Percentiles rank a stretch among this genome's conserved stretches.
Evolutionary conservation across 768 basidiomycete genomes (phyloP).

Genomic region (Leccinum subgranulosum): DNA sequence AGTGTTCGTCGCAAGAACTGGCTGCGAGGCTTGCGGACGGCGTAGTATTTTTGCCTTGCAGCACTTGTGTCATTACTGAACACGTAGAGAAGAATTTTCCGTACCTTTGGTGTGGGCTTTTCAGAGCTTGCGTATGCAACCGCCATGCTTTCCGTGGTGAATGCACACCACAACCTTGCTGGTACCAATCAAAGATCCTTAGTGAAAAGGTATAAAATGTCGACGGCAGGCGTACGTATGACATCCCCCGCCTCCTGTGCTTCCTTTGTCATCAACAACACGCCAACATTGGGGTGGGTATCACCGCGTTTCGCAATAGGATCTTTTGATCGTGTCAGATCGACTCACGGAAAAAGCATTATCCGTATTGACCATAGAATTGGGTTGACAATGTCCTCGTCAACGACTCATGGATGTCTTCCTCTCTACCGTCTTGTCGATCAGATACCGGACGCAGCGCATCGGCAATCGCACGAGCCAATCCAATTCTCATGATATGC

Average conservation of each 20-base stretch:
- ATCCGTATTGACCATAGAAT: constrained; percentile 49
- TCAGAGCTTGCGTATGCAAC: constrained; percentile 62
- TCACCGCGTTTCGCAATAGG: constrained; percentile 39
- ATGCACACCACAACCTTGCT: constrained; percentile 81
- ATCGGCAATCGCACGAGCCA: constrained; percentile 58
- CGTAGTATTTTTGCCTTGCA: constrained; percentile 36
- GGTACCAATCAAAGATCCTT: background rate
- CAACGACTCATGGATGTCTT: constrained; percentile 58
- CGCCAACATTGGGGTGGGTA: constrained; percentile 52
- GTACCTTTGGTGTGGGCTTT: constrained; percentile 57
- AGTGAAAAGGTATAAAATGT: background rate
- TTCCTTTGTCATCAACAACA: constrained; percentile 58
- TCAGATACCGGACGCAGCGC: constrained; percentile 27
- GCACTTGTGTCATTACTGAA: background rate
- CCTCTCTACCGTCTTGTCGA: constrained; percentile 24
- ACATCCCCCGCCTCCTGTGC: constrained; percentile 24
- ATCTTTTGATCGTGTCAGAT: constrained; percentile 26
- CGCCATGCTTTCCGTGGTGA: constrained; percentile 82
- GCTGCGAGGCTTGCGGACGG: constrained; percentile 16
- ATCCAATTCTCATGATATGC: constrained; percentile 53
- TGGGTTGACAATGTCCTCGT: constrained; percentile 41
- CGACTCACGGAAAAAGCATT: background rate
- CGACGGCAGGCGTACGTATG: constrained; percentile 24
- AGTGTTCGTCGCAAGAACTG: constrained; percentile 13
- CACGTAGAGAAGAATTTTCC: background rate